These are phyloP conservation scores for Chlamydomonas reinhardtii DNA, from an alignment of 163 green algal species.

Conservation along the genomic window DNA sequence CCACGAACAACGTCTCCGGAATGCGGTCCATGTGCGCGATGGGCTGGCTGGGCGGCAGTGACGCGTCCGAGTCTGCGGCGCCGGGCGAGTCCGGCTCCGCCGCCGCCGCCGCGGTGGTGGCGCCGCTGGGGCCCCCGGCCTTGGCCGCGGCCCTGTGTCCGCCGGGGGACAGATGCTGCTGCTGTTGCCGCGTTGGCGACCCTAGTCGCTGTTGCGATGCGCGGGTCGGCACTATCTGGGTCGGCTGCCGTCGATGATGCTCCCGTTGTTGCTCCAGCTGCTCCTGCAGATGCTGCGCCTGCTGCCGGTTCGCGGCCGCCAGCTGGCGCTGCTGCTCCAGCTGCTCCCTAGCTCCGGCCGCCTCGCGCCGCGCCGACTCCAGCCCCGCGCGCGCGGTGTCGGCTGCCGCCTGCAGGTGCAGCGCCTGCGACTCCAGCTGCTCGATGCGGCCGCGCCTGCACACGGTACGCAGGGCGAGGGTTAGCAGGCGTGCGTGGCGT, in stretches of 20 bases:
- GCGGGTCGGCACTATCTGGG: neutral
- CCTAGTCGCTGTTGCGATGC: neutral
- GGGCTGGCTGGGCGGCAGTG: neutral
- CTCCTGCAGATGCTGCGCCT: too few relatives aligned
- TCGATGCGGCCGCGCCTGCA: neutral
- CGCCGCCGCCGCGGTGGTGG: too few relatives aligned
- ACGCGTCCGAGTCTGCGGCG: neutral
- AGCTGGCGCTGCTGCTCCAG: neutral
- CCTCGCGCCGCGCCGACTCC: neutral
- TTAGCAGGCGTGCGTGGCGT: too few relatives aligned
- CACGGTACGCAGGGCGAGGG: neutral
- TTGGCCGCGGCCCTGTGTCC: neutral
- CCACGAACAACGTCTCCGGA: neutral
- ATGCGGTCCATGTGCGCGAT: neutral
- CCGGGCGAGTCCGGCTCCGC: neutral
- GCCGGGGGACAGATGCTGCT: neutral
- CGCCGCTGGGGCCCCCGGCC: too few relatives aligned
- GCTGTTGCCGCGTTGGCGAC: too few relatives aligned
- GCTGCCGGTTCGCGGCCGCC: neutral
- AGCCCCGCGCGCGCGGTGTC: neutral
- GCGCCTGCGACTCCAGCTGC: neutral
- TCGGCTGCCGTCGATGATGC: neutral
- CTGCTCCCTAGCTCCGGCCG: neutral
- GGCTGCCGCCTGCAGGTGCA: neutral
- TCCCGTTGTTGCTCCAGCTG: neutral